Base-by-base conservation (phyloP, 768 basidiomycete species). In the Tricholoma matsutake region DNA sequence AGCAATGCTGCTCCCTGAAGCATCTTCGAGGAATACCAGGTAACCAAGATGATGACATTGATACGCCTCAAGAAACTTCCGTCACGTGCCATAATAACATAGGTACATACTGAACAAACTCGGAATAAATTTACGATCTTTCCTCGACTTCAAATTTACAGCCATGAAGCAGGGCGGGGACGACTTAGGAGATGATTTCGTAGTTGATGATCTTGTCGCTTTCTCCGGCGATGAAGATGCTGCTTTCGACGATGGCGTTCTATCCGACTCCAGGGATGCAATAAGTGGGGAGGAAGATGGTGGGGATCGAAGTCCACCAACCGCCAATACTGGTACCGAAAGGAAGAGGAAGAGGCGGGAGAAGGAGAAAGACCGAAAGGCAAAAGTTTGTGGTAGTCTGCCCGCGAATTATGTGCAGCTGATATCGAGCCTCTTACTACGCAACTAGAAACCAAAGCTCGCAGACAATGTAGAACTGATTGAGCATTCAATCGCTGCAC, bases 181-280 rank as follows among this genome's bases (percentile, higher is more conserved):
- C 78, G 92, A 92, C 78, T 80, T 95, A 18, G 91, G 90, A 53
- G 93, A 94, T 71, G 89, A 93, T 64, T 92, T 89, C 69, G 77
- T 89, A 55, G 81, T 81, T 32, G 87, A 94, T 63, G 87, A 88
- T 47, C 76, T 83, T 13, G 82, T 90, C 0, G 86, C 85, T 0
- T 74, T 83, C 13, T 88, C 86, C 0, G 87, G 79, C 10, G 87
- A 85, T 51, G 89, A 89, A 63, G 83, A 80, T 3, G 74, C 71
- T 9, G 68, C 72, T 31, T 69, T 75, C 45, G 75, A 76, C 32
- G 67, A 35, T 28, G 61, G 54, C 57, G 68, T 68, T 60, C 67
- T 76, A 43, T 78, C 73, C 6, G 71, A 74, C 56, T 61, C 61
- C 34, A 64, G 64, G 39, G 81, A 83, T 8, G 64, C 71, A 54